Conservation (phyloP, 2,329 filamentous ascomycete species). For the Daldinia sp. region DNA sequence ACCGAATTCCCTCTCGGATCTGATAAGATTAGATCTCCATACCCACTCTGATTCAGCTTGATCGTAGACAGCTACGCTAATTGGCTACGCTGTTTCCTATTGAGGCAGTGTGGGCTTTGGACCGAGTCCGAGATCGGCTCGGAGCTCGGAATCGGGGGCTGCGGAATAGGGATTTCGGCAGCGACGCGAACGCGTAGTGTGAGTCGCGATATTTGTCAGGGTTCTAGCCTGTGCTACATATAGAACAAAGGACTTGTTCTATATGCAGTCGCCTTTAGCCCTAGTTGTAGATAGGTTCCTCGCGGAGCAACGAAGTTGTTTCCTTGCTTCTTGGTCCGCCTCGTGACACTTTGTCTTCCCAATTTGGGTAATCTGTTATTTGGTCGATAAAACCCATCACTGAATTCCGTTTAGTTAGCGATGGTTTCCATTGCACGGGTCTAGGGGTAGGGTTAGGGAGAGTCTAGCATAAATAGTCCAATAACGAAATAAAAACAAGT, state of each 20-base stretch:
- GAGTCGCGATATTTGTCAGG: neutral
- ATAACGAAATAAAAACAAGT: neutral
- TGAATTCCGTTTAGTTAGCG: conserved; percentile 4
- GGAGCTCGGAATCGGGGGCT: conserved; percentile 28
- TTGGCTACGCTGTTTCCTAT: neutral
- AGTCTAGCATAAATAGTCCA: neutral
- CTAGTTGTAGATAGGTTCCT: too few relatives aligned
- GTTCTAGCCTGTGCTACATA: too few relatives aligned
- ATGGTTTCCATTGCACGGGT: neutral
- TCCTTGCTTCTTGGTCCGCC: too few relatives aligned
- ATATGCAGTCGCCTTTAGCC: too few relatives aligned
- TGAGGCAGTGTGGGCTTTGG: conserved; percentile 3
- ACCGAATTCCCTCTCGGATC: conserved; percentile 31
- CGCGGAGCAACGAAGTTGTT: too few relatives aligned
- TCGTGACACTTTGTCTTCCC: conserved; percentile 41
- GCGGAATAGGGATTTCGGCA: conserved; percentile 21
- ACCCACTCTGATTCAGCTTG: neutral
- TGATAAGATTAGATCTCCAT: conserved; percentile 43
- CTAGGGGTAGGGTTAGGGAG: neutral
- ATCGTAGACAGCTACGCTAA: neutral
- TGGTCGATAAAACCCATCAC: conserved; percentile 42
- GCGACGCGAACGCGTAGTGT: conserved; percentile 3
- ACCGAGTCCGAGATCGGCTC: conserved; percentile 40
- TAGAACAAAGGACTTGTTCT: too few relatives aligned
- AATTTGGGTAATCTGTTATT: conserved; percentile 43